These are phyloP conservation scores for Sonneratia caseolaris DNA, from an alignment of 345 rosid species.

Conservation along the genomic window DNA sequence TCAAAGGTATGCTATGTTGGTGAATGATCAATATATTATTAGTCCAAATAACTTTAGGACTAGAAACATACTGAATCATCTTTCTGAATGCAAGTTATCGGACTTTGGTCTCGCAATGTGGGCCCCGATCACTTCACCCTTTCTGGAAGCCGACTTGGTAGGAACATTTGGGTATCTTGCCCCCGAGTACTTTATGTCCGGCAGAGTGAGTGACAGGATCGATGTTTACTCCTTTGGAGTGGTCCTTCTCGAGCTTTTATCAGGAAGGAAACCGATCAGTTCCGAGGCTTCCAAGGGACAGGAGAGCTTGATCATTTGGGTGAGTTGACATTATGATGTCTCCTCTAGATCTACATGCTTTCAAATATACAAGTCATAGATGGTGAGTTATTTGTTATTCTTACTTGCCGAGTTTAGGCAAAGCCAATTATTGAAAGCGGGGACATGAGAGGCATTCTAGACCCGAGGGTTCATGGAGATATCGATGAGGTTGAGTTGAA, in stretches of 20 bases:
- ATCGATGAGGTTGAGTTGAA: conserved; percentile 53
- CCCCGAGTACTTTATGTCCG: conserved; percentile 95
- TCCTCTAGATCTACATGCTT: conserved; percentile 1
- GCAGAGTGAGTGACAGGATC: conserved; percentile 81
- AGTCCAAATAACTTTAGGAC: background rate
- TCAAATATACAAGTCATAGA: background rate
- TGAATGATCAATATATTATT: background rate
- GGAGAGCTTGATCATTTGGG: conserved; percentile 94
- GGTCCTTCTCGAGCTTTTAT: conserved; percentile 72
- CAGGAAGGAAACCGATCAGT: conserved; percentile 73
- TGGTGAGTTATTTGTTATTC: background rate
- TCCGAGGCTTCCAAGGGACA: conserved; percentile 48
- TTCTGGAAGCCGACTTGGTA: conserved; percentile 50
- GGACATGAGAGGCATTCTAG: conserved; percentile 44
- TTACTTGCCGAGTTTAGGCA: conserved; percentile 43
- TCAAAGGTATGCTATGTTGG: conserved; percentile 49
- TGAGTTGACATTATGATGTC: conserved; percentile 22
- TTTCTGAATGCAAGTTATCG: conserved; percentile 41
- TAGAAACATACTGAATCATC: background rate
- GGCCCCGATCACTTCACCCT: conserved; percentile 61
- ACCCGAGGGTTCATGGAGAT: conserved; percentile 42
- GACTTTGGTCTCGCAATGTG: conserved; percentile 89
- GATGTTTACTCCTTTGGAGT: conserved; percentile 94
- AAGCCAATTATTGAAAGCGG: conserved; percentile 54
- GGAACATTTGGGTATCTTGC: conserved; percentile 98